Evolutionary conservation across 2,329 filamentous ascomycete species (phyloP).

Genomic region (Colletotrichum australisinense): DNA sequence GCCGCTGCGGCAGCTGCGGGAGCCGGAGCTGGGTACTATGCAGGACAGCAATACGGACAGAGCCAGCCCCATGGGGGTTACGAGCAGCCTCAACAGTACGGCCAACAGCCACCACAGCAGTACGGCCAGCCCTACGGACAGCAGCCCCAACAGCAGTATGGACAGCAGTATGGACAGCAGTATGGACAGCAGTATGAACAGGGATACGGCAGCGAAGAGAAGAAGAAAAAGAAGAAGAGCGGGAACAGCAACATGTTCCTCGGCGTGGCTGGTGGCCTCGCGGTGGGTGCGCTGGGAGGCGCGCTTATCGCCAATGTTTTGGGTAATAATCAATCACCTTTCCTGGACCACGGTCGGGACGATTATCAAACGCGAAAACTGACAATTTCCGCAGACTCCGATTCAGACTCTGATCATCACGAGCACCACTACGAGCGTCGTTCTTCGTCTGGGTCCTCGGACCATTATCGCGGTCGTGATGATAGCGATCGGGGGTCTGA

Average conservation of each 20-base stretch:
- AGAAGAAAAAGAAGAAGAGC: constrained; percentile 49
- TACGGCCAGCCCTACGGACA: constrained; percentile 15
- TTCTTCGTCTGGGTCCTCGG: constrained; percentile 32
- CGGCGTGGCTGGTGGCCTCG: constrained; percentile 68
- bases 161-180: constrained; percentile 19
- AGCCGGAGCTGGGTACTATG: constrained; percentile 29
- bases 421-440: constrained; percentile 8
- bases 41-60: constrained; percentile 11
- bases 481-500: constrained; percentile 47
- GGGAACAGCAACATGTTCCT: constrained; percentile 63
- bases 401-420: constrained; percentile 20
- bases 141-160: not conserved
- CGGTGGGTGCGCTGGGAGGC: constrained; percentile 66
- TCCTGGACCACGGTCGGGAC: not conserved
- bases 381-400: not conserved
- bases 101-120: not conserved
- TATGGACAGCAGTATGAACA: constrained; percentile 25
- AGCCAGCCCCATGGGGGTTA: constrained; percentile 15
- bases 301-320: constrained; percentile 67
- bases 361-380: not conserved
- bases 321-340: constrained; percentile 54
- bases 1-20: constrained; percentile 28
- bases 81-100: constrained; percentile 7
- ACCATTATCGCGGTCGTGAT: constrained; percentile 19
- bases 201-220: constrained; percentile 22